Percentiles rank a stretch among this genome's conserved stretches.
These are phyloP conservation scores for Mycena galericulata DNA, from an alignment of 768 basidiomycete species.

Conservation along the genomic window DNA sequence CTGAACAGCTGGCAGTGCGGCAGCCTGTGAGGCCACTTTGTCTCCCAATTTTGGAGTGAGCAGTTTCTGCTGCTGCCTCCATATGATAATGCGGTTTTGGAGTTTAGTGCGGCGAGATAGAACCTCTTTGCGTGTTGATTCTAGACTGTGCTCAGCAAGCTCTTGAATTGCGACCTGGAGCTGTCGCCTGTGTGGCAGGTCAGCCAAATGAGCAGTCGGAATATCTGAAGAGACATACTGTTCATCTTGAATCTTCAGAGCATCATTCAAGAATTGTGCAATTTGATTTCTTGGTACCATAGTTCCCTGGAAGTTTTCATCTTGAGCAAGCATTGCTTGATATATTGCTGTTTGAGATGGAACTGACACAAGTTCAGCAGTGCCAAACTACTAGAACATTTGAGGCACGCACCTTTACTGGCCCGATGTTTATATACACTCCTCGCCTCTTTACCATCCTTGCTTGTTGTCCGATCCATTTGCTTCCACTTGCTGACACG, in stretches of 20 bases:
- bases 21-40: no score
- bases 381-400: no score
- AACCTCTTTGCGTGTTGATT: neutral
- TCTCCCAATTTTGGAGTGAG: no score
- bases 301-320: neutral
- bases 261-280: neutral
- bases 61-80: no score
- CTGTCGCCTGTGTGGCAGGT: neutral
- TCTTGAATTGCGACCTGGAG: neutral
- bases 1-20: neutral
- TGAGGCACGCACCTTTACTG: no score
- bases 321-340: neutral
- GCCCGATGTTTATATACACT: no score
- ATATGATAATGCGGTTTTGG: no score
- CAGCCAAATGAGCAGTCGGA: no score
- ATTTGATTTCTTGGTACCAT: neutral
- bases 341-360: neutral
- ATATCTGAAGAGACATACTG: slow-evolving; percentile 6
- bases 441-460: no score
- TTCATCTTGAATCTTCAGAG: neutral
- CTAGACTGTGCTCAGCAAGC: neutral
- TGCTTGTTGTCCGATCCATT: no score
- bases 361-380: no score
- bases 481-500: no score
- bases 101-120: neutral